Evolutionary conservation across 225 moss, liverwort and hornwort species (phyloP), one percentile per base, ranked within the genome.

Genomic region (Sphagnum tenellum): DNA sequence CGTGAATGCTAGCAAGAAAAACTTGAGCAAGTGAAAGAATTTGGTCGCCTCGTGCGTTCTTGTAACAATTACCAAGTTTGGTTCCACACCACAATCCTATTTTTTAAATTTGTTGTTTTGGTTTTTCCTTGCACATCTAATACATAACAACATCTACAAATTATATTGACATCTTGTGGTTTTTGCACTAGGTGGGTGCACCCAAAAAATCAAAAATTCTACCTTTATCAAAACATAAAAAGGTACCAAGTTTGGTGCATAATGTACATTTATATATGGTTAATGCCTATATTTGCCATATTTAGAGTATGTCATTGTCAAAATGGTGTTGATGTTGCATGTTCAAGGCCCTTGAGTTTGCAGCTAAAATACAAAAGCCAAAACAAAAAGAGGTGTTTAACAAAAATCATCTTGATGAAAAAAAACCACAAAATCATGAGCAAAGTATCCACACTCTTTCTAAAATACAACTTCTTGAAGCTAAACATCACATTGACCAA

Each of bases 331-430:
- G 60, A 14, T 4, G 47, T 8, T 48, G 5, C 57, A n/a, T 57
- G 14, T 55, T 63, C 11, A 65, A 96, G 96, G 96, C 89, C 13
- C 88, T 92, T 66, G 81, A 88, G 64, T 96, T 96, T 69, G 96
- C 96, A 6, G 74, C 86, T 0, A 79, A 66, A 61, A 88, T 96
- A 48, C 90, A 83, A 3, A 96, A 88, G 69, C 96, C 96, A n/a
- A 90, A 87, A 73, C 68, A 75, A 45, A 96, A 87, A 48, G 56
- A 29, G 29, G 29, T 29, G 29, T 29, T 29, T 29, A 29, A 29
- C 29, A 29, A 29, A 29, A 29, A 68, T 70, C 69, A 67, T 10
- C 45, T 67, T 3, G 79, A 94, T 64, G 73, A 66, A 13, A 74
- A 81, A 44, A 70, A 59, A 9, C 74, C 57, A 3, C 65, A 78